Evolutionary conservation across 202 grass and related monocot genomes (phyloP).

Genomic region (Eragrostis tef): DNA sequence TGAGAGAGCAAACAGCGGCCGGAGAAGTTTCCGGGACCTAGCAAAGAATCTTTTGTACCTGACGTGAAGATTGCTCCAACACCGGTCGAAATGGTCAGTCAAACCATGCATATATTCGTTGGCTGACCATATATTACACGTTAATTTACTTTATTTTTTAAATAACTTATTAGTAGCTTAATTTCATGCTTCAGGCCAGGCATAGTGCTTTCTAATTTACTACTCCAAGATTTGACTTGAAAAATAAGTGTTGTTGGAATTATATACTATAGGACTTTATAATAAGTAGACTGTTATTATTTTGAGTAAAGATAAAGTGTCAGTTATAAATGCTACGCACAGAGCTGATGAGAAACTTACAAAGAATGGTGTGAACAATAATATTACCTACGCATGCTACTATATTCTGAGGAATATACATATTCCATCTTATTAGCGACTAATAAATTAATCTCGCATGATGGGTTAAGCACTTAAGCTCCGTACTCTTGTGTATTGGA

Average conservation of each 20-base stretch:
- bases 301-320: too few species aligned
- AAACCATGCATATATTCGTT: not conserved
- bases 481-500: not conserved
- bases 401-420: not conserved
- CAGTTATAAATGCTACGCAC: too few species aligned
- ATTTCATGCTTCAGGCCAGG: too few species aligned
- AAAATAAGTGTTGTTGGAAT: too few species aligned
- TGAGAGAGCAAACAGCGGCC: not conserved
- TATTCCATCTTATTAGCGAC: not conserved
- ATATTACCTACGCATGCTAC: not conserved
- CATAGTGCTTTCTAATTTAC: too few species aligned
- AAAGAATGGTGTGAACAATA: too few species aligned
- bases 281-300: too few species aligned
- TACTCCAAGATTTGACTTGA: too few species aligned
- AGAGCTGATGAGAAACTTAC: not conserved
- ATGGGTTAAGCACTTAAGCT: not conserved
- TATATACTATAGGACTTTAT: too few species aligned
- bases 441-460: not conserved
- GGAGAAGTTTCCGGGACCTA: conserved; percentile 9
- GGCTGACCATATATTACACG: not conserved
- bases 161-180: not conserved
- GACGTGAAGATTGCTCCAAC: conserved; percentile 51
- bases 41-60: conserved; percentile 32
- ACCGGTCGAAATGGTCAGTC: conserved; percentile 24
- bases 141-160: not conserved